phyloP scores from a whole-genome alignment of 352 stramenopile genomes.

The Phytophthora constricta region DNA sequence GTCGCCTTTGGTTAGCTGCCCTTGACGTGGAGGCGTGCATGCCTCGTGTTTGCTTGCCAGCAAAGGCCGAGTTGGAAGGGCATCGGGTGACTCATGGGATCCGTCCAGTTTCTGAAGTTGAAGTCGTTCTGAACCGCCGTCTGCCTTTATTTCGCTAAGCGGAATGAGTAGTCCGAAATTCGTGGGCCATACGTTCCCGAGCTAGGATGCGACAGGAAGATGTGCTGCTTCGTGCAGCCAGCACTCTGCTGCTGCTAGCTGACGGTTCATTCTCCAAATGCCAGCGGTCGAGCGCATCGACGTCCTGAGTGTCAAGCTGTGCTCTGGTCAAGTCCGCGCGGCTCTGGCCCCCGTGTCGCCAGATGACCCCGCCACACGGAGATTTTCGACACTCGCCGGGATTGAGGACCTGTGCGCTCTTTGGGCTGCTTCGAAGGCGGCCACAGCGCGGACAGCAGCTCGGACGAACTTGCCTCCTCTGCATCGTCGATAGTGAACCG shows the following conservation, averaged over 20 bases:
- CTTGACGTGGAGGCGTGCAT: too few relatives aligned
- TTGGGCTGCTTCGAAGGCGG: constrained; percentile 18
- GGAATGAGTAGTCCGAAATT: not conserved
- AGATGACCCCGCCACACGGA: not conserved
- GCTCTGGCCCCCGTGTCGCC: not conserved
- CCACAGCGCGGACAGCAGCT: not conserved
- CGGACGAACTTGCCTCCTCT: not conserved
- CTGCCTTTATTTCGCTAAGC: not conserved
- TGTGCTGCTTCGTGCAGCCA: too few relatives aligned
- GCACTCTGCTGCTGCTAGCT: not conserved
- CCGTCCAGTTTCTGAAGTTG: not conserved
- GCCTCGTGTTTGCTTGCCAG: too few relatives aligned
- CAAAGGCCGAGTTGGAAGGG: too few relatives aligned
- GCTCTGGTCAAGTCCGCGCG: not conserved
- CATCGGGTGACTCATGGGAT: not conserved
- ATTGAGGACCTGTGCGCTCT: not conserved
- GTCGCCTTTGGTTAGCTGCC: too few relatives aligned
- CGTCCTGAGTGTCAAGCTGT: not conserved
- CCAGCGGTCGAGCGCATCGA: not conserved
- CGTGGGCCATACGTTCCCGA: not conserved
- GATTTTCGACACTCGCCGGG: not conserved
- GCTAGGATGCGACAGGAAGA: not conserved
- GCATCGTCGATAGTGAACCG: too few relatives aligned
- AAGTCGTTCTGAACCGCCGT: not conserved
- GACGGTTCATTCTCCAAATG: not conserved